Evolutionary conservation across 805 yeast genomes (phyloP).

Genomic region (Schwanniomyces pseudopolymorphus): DNA sequence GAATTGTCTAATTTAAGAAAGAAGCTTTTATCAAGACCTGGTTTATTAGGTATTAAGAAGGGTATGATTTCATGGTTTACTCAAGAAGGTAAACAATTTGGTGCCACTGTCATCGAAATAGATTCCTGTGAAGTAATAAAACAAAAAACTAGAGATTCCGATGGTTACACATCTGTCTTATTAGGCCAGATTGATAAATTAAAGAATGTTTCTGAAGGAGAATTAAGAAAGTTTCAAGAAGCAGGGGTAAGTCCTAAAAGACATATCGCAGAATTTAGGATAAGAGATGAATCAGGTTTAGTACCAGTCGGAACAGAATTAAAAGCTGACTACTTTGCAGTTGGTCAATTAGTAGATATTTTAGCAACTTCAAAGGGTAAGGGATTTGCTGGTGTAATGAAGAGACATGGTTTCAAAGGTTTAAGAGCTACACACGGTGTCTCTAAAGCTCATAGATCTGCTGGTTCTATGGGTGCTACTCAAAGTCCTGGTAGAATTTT

Average conservation of each 20-base stretch:
- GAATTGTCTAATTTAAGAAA: conserved; percentile 70
- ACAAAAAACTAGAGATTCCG: conserved; percentile 64
- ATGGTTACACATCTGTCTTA: conserved; percentile 85
- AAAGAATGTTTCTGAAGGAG: conserved; percentile 53
- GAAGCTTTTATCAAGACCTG: conserved; percentile 74
- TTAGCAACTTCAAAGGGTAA: conserved; percentile 85
- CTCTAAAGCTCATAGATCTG: conserved; percentile 87
- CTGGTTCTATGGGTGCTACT: conserved; percentile 96
- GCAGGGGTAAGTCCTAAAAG: conserved; percentile 86
- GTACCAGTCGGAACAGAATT: conserved; percentile 76
- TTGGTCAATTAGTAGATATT: conserved; percentile 83
- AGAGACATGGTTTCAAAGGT: conserved; percentile 87
- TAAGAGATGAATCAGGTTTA: conserved; percentile 62
- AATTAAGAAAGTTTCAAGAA: conserved; percentile 73
- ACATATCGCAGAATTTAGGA: conserved; percentile 73
- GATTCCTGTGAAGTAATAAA: conserved; percentile 84
- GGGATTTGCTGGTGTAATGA: conserved; percentile 98
- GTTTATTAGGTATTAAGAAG: conserved; percentile 76
- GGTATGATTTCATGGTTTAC: conserved; percentile 90
- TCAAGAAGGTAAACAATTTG: conserved; percentile 63
- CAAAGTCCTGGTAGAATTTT: conserved; percentile 94
- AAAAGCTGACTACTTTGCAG: conserved; percentile 78
- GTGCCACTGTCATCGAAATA: conserved; percentile 86
- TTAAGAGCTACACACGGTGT: conserved; percentile 94
- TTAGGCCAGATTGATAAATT: conserved; percentile 78